Conservation (phyloP, 176 grass and related monocot species). For the Aegilops speltoides region DNA sequence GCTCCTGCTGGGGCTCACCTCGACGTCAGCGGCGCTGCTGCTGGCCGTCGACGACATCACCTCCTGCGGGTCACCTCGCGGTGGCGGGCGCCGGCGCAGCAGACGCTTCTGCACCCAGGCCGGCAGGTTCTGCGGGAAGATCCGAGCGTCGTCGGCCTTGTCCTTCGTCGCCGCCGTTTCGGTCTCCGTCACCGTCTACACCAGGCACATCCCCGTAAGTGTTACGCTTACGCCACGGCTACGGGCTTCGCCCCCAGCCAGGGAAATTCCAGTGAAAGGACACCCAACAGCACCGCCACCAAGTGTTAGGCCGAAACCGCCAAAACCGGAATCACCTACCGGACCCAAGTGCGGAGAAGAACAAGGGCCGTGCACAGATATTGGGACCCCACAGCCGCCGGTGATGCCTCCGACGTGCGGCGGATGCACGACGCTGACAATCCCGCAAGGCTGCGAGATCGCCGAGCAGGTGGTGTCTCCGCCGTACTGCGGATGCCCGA, state of each 20-base stretch:
- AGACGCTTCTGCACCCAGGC: neutral
- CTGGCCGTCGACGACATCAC: slow-evolving; percentile 36
- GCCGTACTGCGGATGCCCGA: no score
- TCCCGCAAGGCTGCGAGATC: no score
- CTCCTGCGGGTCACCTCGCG: neutral
- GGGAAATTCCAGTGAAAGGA: neutral
- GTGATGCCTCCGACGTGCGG: no score
- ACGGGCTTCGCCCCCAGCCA: neutral
- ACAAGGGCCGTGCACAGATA: no score
- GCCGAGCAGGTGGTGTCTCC: no score
- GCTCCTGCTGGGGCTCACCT: slow-evolving; percentile 17
- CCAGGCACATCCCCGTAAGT: neutral
- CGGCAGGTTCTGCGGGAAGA: neutral
- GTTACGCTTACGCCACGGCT: no score
- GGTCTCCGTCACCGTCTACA: neutral
- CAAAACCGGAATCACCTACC: no score
- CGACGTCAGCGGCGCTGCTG: slow-evolving; percentile 5
- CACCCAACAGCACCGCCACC: no score
- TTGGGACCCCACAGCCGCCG: no score
- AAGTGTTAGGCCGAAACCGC: no score
- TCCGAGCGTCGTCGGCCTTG: neutral
- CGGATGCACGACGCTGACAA: no score
- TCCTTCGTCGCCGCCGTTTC: neutral
- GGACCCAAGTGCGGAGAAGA: no score
- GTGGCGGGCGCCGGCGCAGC: neutral